Evolutionary conservation across 495 filamentous ascomycete genomes (phyloP), one percentile per base, ranked within the genome.

Genomic region (Patellaria atrata): DNA sequence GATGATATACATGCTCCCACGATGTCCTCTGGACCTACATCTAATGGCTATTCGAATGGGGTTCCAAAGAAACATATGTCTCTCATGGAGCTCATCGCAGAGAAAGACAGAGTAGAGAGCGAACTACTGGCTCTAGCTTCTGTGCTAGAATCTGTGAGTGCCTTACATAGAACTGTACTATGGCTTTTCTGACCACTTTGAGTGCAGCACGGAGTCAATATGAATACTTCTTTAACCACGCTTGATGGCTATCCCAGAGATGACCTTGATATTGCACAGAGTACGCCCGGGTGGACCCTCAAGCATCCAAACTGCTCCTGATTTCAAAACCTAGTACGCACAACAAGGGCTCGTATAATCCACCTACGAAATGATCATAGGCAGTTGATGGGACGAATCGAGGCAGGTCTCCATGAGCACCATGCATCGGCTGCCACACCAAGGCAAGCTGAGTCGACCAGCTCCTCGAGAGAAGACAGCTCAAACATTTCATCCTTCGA

Each of bases 191-290:
- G 17, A 33, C 12, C 30, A 8, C 17, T 37, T 16, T 11, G 37
- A 27, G 21, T 45, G 29, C 42, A 94, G 89, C 89, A 96, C 57
- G 74, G 76, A 25, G 89, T 94, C 27, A 77, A 77, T 41, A 96
- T 99, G 91, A 79, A 74, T 53, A 93, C 91, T 2, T 63, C 68
- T 27, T 64, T 99, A 30, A 81, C 80, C 3, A 94, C 91, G 2
- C 73, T 77, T 35, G 91, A 99, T 58, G 91, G 87, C 31, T 99
- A 79, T 54, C 91, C 91, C 21, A 71, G 91, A 47, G 75, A 77
- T 43, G 91, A 99, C 55, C 74, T 99, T 36, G 91, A 99, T 54
- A 77, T 99, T 43, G 81, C 91, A 20, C 86, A 93, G 59, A 91
- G 83, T 89, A 74, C 48, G 67, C 29, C 10, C 8, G 8, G 12